These are phyloP conservation scores for Pythium rhizo-oryzae DNA, from an alignment of 352 stramenopile species.

Conservation along the genomic window DNA sequence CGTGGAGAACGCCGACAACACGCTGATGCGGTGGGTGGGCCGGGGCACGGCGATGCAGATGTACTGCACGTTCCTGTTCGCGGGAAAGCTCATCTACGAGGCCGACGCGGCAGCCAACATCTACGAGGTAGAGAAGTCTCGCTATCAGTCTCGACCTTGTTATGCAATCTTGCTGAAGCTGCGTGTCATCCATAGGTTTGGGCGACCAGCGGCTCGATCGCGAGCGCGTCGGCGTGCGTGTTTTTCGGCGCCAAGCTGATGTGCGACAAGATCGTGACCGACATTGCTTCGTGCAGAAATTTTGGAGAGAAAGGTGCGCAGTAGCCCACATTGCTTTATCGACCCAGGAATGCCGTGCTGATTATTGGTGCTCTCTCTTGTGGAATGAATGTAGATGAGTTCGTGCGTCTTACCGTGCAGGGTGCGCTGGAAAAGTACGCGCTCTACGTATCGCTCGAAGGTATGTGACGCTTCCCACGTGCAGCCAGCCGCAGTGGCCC, in stretches of 20 bases:
- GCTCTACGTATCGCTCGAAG: slow-evolving; percentile 23
- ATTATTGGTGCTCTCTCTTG: neutral
- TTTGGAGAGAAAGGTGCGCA: slow-evolving; percentile 53
- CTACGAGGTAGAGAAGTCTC: slow-evolving; percentile 35
- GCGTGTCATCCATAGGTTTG: slow-evolving; percentile 33
- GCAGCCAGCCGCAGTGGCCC: neutral
- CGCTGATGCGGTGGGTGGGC: slow-evolving; percentile 63
- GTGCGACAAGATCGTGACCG: slow-evolving; percentile 73
- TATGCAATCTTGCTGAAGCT: neutral
- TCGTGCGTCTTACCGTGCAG: slow-evolving; percentile 48
- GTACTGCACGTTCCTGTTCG: slow-evolving; percentile 72
- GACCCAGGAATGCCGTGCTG: neutral
- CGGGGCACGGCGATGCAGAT: slow-evolving; percentile 66
- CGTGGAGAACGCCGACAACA: slow-evolving; percentile 50
- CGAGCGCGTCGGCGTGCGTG: slow-evolving; percentile 61
- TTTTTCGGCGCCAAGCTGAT: slow-evolving; percentile 75
- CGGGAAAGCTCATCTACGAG: slow-evolving; percentile 63
- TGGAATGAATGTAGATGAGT: slow-evolving; percentile 35
- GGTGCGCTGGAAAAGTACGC: slow-evolving; percentile 48
- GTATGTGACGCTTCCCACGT: no score
- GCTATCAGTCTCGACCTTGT: neutral
- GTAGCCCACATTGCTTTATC: neutral
- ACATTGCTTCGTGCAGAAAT: slow-evolving; percentile 65
- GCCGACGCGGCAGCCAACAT: slow-evolving; percentile 55
- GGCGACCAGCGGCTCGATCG: slow-evolving; percentile 57